These are phyloP conservation scores for Letharia lupina DNA, from an alignment of 495 filamentous ascomycete genomes.

Conservation along the genomic window DNA sequence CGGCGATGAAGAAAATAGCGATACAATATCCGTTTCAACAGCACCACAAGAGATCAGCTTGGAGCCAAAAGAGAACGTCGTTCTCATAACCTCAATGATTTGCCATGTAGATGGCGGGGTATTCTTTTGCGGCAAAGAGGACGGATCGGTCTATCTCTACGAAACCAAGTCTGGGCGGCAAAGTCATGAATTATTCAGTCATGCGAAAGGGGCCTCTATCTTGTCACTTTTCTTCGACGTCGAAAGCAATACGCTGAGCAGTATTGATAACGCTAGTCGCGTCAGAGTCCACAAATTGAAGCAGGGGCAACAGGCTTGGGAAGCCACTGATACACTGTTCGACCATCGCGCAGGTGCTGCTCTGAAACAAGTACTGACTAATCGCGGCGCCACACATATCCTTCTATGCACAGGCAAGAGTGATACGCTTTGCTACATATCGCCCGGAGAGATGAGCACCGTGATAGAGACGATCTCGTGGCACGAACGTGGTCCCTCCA, in stretches of 20 bases:
- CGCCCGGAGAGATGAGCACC: background rate
- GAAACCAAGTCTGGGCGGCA: slow-evolving; percentile 17
- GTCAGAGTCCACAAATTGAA: slow-evolving; percentile 11
- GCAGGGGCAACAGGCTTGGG: background rate
- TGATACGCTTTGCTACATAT: slow-evolving; percentile 13
- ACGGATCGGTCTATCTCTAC: slow-evolving; percentile 21
- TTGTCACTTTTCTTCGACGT: slow-evolving; percentile 13
- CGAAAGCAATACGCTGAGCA: slow-evolving; percentile 6
- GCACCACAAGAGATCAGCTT: slow-evolving; percentile 13
- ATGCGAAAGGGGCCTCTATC: slow-evolving; percentile 15
- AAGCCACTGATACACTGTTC: slow-evolving; percentile 8
- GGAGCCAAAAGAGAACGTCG: slow-evolving; percentile 10
- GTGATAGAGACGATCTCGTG: background rate
- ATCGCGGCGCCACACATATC: slow-evolving; percentile 1
- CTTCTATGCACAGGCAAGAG: slow-evolving; percentile 12
- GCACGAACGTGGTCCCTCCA: slow-evolving; percentile 6
- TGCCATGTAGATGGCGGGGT: slow-evolving; percentile 2
- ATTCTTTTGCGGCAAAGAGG: slow-evolving; percentile 21
- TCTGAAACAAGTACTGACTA: slow-evolving; percentile 16
- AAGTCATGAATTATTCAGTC: slow-evolving; percentile 14
- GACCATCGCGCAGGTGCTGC: slow-evolving; percentile 10
- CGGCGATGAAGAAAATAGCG: slow-evolving; percentile 22
- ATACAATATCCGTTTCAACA: slow-evolving; percentile 21
- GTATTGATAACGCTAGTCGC: slow-evolving; percentile 13
- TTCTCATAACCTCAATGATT: slow-evolving; percentile 12